These are phyloP conservation scores for Tolypocladium tropicale DNA, from an alignment of 2,329 filamentous ascomycete genomes.

Conservation along the genomic window DNA sequence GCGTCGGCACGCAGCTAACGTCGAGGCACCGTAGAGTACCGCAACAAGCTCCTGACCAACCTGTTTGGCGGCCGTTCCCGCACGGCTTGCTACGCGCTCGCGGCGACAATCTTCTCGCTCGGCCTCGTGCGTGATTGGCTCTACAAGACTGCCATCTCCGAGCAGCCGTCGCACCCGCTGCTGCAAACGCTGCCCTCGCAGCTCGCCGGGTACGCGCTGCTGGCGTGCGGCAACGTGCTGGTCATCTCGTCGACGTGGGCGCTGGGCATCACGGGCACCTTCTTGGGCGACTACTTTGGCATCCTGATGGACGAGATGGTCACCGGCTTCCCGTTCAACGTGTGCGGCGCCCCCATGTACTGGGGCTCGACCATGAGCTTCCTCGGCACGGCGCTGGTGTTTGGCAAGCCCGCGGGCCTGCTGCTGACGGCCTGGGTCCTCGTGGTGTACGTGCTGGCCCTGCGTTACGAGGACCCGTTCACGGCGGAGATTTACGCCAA, in stretches of 20 bases:
- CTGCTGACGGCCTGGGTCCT: constrained; percentile 66
- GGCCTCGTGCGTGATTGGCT: constrained; percentile 81
- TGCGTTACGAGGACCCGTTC: constrained; percentile 88
- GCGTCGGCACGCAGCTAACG: constrained; percentile 7
- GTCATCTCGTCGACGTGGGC: constrained; percentile 86
- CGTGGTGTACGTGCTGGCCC: constrained; percentile 67
- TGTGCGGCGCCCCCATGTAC: constrained; percentile 91
- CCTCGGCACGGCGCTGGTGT: constrained; percentile 73
- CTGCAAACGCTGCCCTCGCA: constrained; percentile 51
- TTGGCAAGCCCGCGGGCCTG: constrained; percentile 79
- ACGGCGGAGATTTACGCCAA: constrained; percentile 88
- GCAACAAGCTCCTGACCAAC: constrained; percentile 78
- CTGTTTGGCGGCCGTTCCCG: constrained; percentile 71
- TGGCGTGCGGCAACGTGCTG: constrained; percentile 69
- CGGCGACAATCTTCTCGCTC: constrained; percentile 79
- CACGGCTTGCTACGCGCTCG: constrained; percentile 81
- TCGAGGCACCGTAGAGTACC: constrained; percentile 58
- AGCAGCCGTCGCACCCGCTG: constrained; percentile 64
- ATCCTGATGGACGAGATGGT: constrained; percentile 95
- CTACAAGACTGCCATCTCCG: constrained; percentile 73
- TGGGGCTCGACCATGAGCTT: constrained; percentile 90
- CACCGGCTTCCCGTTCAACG: constrained; percentile 90
- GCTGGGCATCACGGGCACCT: constrained; percentile 89
- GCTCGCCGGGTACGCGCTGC: constrained; percentile 58
- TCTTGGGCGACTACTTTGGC: constrained; percentile 96